Evolutionary conservation across 345 rosid genomes (phyloP).

Genomic region (Isatis tinctoria): DNA sequence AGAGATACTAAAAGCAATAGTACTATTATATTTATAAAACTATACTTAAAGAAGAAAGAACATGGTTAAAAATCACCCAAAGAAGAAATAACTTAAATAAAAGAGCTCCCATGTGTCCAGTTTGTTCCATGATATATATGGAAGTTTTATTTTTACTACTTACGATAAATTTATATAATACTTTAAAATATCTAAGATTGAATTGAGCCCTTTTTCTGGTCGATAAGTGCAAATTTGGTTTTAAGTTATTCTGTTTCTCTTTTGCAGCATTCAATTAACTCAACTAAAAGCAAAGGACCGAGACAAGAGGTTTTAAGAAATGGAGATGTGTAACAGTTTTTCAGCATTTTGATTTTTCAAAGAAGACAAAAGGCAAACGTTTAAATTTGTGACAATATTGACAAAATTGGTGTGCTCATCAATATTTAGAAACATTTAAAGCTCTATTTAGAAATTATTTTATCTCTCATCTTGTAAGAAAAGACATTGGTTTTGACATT

Average conservation of each 20-base stretch:
- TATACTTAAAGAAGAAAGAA: not conserved
- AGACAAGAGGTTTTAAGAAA: conserved; percentile 31
- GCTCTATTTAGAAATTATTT: not conserved
- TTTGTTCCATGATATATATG: conserved; percentile 31
- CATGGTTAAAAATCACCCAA: conserved; percentile 13
- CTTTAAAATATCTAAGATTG: not conserved
- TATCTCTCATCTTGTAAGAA: not conserved
- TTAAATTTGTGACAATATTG: conserved; percentile 15
- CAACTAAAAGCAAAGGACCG: conserved; percentile 23
- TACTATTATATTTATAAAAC: not conserved
- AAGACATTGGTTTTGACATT: conserved; percentile 7
- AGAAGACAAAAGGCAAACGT: conserved; percentile 24
- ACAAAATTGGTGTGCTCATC: conserved; percentile 25
- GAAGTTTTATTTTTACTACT: not conserved
- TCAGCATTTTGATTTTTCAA: conserved; percentile 31
- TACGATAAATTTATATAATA: not conserved
- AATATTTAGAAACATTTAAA: not conserved
- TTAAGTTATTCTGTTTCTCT: conserved; percentile 27
- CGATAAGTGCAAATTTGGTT: conserved; percentile 39
- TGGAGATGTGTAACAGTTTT: conserved; percentile 34
- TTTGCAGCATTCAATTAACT: conserved; percentile 38
- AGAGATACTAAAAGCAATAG: conserved; percentile 6
- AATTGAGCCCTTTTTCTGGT: conserved; percentile 20
- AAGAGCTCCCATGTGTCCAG: conserved; percentile 26
- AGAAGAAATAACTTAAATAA: conserved; percentile 3